These are phyloP conservation scores for Metschnikowia matae DNA, from an alignment of 805 yeast species.

Conservation along the genomic window DNA sequence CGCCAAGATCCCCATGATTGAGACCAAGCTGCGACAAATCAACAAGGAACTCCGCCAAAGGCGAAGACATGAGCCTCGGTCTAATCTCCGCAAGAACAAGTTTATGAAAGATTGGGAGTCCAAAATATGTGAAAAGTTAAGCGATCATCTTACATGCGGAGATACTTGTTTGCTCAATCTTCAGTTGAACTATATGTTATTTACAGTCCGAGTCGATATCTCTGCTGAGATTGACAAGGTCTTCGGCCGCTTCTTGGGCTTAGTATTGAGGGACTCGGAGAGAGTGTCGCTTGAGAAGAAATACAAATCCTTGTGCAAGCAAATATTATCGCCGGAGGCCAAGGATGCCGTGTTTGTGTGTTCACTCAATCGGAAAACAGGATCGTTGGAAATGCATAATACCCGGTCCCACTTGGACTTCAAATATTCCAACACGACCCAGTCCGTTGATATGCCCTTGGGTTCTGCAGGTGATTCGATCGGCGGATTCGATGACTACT, in stretches of 20 bases:
- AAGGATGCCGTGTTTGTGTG: slow-evolving; percentile 24
- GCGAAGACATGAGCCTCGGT: slow-evolving; percentile 1
- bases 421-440: slow-evolving; percentile 10
- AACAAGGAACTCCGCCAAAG: neutral
- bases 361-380: slow-evolving; percentile 35
- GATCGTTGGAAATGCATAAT: slow-evolving; percentile 31
- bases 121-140: slow-evolving; percentile 23
- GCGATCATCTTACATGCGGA: slow-evolving; percentile 23
- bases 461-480: neutral
- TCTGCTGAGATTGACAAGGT: slow-evolving; percentile 21
- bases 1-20: slow-evolving; percentile 12
- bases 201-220: slow-evolving; percentile 30
- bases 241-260: slow-evolving; percentile 4
- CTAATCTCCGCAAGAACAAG: slow-evolving; percentile 6
- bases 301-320: slow-evolving; percentile 5
- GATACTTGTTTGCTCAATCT: slow-evolving; percentile 31
- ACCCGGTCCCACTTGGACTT: slow-evolving; percentile 26
- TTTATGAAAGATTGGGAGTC: slow-evolving; percentile 32
- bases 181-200: slow-evolving; percentile 36
- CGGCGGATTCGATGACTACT: neutral
- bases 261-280: slow-evolving; percentile 4
- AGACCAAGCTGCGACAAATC: slow-evolving; percentile 3
- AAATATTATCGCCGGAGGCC: neutral
- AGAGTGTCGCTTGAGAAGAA: slow-evolving; percentile 3
- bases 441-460: neutral